These are phyloP conservation scores for Ascochyta lentis DNA, from an alignment of 2,329 filamentous ascomycete genomes.

Conservation along the genomic window DNA sequence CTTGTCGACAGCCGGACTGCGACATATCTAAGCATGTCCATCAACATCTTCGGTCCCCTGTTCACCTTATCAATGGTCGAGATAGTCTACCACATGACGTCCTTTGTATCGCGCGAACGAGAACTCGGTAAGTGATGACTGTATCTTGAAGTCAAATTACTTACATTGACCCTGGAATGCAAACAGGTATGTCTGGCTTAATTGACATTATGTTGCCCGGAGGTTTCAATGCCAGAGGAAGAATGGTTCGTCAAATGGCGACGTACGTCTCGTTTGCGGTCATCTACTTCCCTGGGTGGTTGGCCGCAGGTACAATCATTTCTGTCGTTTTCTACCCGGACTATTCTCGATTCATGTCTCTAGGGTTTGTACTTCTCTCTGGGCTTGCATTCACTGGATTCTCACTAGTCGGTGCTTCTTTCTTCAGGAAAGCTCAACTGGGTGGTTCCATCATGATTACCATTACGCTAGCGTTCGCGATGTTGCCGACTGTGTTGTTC, in stretches of 20 bases:
- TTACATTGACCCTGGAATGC: background rate
- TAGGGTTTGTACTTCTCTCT: constrained; percentile 32
- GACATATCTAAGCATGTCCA: constrained; percentile 20
- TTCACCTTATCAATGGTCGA: constrained; percentile 31
- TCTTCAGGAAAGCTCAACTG: constrained; percentile 36
- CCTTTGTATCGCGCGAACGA: constrained; percentile 33
- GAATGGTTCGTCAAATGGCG: constrained; percentile 27
- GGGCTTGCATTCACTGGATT: constrained; percentile 32
- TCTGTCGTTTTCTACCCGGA: constrained; percentile 28
- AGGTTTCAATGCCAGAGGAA: constrained; percentile 25
- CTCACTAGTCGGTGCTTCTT: constrained; percentile 32
- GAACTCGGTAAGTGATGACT: constrained; percentile 22
- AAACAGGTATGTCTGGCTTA: constrained; percentile 26
- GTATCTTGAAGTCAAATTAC: too few species aligned
- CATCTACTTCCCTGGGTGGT: constrained; percentile 39
- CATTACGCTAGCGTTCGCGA: constrained; percentile 28
- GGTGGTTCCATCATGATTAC: constrained; percentile 34
- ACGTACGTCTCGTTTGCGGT: constrained; percentile 32
- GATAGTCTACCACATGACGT: constrained; percentile 35
- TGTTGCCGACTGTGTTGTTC: constrained; percentile 28
- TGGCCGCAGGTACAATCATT: constrained; percentile 30
- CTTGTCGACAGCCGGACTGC: constrained; percentile 19
- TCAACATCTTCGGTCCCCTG: constrained; percentile 31
- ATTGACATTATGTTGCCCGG: constrained; percentile 39
- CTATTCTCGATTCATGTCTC: constrained; percentile 21